Conservation (phyloP, 2,329 filamentous ascomycete species). For the Alternaria dauci region DNA sequence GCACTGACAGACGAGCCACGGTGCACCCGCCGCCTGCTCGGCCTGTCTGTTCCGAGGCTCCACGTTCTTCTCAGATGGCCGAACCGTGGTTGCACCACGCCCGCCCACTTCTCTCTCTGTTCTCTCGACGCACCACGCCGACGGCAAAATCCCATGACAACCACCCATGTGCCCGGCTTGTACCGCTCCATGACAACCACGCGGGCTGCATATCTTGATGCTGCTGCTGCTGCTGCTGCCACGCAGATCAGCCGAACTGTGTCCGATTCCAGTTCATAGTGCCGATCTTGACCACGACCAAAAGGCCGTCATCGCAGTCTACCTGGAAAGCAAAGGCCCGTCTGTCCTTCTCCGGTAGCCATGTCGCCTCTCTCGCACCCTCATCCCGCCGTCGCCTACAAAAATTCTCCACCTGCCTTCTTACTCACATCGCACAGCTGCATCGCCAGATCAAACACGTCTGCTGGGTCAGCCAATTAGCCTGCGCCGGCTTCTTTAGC, state of each 20-base stretch:
- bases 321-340: not conserved
- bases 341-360: constrained; percentile 10
- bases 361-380: not conserved
- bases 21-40: not conserved
- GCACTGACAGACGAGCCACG: constrained; percentile 3
- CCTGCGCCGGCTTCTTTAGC: constrained; percentile 10
- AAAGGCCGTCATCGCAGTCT: not conserved
- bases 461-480: constrained; percentile 9
- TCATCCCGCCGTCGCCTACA: constrained; percentile 1
- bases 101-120: not conserved
- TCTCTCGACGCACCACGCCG: not conserved
- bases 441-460: constrained; percentile 5
- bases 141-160: not conserved
- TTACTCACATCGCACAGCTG: constrained; percentile 8
- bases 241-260: constrained; percentile 18
- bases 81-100: constrained; percentile 1
- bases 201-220: constrained; percentile 3
- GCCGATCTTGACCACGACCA: constrained; percentile 15
- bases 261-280: constrained; percentile 10
- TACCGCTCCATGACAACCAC: constrained; percentile 5
- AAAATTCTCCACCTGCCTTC: not conserved
- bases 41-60: not conserved
- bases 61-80: not conserved
- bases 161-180: constrained; percentile 4
- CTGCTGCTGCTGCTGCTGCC: not conserved